These are phyloP conservation scores for Moesziomyces globuligerus DNA, from an alignment of 1,284 basidiomycete species.

Conservation along the genomic window DNA sequence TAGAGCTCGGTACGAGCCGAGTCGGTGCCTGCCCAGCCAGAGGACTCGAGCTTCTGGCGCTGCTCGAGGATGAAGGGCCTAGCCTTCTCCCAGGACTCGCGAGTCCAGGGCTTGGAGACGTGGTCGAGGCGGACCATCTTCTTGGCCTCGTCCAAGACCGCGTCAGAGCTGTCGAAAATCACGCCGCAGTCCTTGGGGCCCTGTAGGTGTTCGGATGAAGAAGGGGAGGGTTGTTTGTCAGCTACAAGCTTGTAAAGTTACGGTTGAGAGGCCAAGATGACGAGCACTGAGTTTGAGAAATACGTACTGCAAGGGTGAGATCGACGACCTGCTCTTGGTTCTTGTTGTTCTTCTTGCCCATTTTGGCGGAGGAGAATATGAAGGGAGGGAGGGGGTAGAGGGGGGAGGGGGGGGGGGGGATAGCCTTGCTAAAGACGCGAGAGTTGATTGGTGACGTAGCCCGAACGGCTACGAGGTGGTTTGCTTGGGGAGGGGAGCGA, in stretches of 20 bases:
- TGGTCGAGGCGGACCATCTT: conserved; percentile 56
- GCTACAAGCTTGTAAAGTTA: no score
- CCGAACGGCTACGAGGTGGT: conserved; percentile 22
- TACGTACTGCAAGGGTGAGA: conserved; percentile 44
- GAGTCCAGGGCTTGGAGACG: conserved; percentile 63
- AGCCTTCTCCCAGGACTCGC: conserved; percentile 64
- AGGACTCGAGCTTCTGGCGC: conserved; percentile 62
- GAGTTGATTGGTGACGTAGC: conserved; percentile 21
- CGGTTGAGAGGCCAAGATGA: no score
- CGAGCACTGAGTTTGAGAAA: neutral
- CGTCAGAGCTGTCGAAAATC: conserved; percentile 58
- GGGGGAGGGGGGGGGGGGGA: conserved; percentile 6
- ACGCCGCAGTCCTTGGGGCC: conserved; percentile 59
- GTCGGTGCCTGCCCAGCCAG: conserved; percentile 55
- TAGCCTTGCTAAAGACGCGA: conserved; percentile 43
- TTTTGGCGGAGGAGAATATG: conserved; percentile 29
- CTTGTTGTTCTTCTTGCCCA: conserved; percentile 58
- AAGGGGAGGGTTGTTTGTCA: no score
- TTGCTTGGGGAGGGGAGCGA: conserved; percentile 37
- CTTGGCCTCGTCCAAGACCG: conserved; percentile 49
- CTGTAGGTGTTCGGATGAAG: conserved; percentile 13
- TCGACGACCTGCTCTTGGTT: conserved; percentile 50
- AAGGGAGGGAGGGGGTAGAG: conserved; percentile 4
- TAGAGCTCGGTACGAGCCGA: conserved; percentile 58
- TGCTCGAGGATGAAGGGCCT: conserved; percentile 63